phyloP scores from a whole-genome alignment of 225 moss, liverwort and hornwort genomes.

The Rhytidiadelphus loreus region DNA sequence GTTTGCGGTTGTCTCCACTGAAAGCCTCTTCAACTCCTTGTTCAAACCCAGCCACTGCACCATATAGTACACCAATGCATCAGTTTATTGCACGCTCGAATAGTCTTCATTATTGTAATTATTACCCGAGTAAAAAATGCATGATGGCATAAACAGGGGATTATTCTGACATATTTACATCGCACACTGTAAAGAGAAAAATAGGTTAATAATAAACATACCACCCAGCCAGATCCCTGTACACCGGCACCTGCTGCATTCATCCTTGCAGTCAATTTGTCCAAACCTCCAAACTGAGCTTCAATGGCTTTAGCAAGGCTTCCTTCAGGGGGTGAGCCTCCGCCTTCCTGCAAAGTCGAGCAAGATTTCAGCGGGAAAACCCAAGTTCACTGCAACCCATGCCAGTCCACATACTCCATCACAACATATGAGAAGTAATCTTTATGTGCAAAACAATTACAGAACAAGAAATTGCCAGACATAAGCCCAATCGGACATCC shows the following conservation, averaged over 20 bases:
- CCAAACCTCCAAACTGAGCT: slow-evolving; percentile 64
- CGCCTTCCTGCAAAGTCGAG: slow-evolving; percentile 56
- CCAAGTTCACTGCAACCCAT: not conserved
- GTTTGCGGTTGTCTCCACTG: slow-evolving; percentile 75
- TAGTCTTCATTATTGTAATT: not conserved
- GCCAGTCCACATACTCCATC: not conserved
- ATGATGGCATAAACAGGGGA: not conserved
- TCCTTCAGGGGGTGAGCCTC: slow-evolving; percentile 74
- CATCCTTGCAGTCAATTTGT: slow-evolving; percentile 56
- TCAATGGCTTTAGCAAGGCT: slow-evolving; percentile 68
- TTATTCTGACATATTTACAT: not conserved
- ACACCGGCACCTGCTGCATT: slow-evolving; percentile 62
- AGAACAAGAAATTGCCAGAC: not conserved
- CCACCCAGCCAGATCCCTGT: slow-evolving; percentile 99
- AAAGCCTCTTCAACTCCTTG: slow-evolving; percentile 75
- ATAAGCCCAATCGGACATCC: not conserved
- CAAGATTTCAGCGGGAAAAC: not conserved
- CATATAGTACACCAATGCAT: not conserved
- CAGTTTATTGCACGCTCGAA: not conserved
- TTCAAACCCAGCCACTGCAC: slow-evolving; percentile 87
- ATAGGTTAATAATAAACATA: slow-evolving; percentile 16
- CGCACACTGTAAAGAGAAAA: not conserved
- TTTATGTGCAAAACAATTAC: not conserved
- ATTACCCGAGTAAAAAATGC: not conserved
- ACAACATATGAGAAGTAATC: not conserved